phyloP scores from a whole-genome alignment of 495 filamentous ascomycete genomes.

The Penicillium turbatum region DNA sequence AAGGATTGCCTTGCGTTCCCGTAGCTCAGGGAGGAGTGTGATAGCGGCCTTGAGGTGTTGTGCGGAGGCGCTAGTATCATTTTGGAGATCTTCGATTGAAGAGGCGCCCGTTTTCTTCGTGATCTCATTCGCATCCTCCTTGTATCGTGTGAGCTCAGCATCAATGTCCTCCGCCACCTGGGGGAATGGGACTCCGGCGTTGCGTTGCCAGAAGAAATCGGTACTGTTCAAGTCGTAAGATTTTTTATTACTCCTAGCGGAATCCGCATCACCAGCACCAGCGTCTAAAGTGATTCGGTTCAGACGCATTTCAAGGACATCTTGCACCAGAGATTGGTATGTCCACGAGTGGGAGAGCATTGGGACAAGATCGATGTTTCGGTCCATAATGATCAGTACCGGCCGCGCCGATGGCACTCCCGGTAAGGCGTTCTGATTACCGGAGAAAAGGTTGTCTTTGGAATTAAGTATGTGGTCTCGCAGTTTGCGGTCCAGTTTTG shows the following conservation, averaged over 20 bases:
- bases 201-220: constrained; percentile 97
- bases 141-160: constrained; percentile 85
- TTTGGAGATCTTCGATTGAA: constrained; percentile 89
- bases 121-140: constrained; percentile 90
- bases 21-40: constrained; percentile 83
- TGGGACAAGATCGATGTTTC: constrained; percentile 93
- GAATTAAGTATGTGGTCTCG: constrained; percentile 96
- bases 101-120: constrained; percentile 93
- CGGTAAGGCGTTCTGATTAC: constrained; percentile 43
- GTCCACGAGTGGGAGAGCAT: constrained; percentile 99
- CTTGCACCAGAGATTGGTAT: constrained; percentile 93
- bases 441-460: constrained; percentile 88
- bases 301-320: constrained; percentile 88
- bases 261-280: constrained; percentile 61
- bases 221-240: constrained; percentile 84
- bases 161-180: constrained; percentile 97
- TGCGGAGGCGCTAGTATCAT: constrained; percentile 80
- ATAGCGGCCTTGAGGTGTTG: constrained; percentile 96
- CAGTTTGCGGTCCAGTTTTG: constrained; percentile 90
- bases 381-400: constrained; percentile 84
- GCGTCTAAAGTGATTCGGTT: constrained; percentile 94
- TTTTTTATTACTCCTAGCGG: constrained; percentile 69
- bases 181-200: constrained; percentile 89
- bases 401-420: constrained; percentile 70
- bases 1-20: constrained; percentile 83